Evolutionary conservation across 2,329 filamentous ascomycete species (phyloP), one percentile per base, ranked within the genome.

Genomic region (Periconia macrospinosa): DNA sequence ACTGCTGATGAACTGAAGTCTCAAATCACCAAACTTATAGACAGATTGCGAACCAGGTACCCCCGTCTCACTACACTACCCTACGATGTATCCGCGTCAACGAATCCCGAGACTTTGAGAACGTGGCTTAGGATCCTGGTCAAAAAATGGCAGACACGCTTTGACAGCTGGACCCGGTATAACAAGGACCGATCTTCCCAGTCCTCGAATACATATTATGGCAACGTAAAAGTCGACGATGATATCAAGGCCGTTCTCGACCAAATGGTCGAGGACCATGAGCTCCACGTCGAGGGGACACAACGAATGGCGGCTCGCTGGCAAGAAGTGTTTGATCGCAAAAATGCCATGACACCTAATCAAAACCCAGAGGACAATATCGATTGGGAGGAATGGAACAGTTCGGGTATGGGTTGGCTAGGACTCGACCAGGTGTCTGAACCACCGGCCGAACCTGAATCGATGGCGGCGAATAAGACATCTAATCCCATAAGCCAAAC

Each of bases 61-160:
- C 68, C 68, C 1, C 56, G 60, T 2, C 62, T 71, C 45, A 64
- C 69, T 27, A 54, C 46, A 2, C 56, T 71, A 0, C 69, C 69
- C 1, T 66, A 62, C 46, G 55, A 64, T 6, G 59, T 69, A 6
- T 68, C 60, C 63, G 59, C 45, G 1, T 59, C 57, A 3, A 59
- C 56, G 10, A 62, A 66, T 27, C 54, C 54, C 15, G 48, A 55
- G 9, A 60, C 60, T 0, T 30, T 70, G n/a, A 58, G 61, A 41
- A 66, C 57, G 1, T 72, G 67, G 65, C 54, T 71, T 0, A 68
- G 60, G 47, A 64, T 71, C 13, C 41, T 72, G 0, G 43, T 60
- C 0, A 52, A 41, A 7, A 59, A 65, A 42, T 72, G 63, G 59
- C 52, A 64, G 18, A 60, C 56, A 17, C 56, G 66, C 0, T 62